Evolutionary conservation across 768 basidiomycete genomes (phyloP).

Genomic region (Boletus rufocinnamomeus): DNA sequence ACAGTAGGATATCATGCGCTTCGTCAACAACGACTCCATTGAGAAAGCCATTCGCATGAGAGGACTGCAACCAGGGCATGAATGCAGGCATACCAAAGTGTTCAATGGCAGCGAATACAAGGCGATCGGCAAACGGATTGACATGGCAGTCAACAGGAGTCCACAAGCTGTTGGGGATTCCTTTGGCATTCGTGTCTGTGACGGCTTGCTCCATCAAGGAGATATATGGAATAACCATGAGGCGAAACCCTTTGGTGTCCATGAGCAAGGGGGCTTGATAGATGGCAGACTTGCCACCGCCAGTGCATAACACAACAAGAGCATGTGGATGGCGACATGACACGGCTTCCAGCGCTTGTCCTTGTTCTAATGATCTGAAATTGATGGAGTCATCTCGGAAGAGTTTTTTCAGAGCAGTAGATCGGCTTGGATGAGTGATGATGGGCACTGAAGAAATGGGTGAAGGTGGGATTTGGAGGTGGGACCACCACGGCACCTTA

Average conservation of each 20-base stretch:
- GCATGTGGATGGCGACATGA: neutral
- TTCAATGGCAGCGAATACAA: neutral
- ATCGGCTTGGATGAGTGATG: too few species aligned
- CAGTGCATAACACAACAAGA: neutral
- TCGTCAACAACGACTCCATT: neutral
- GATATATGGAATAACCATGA: neutral
- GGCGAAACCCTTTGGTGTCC: neutral
- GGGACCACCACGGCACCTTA: too few species aligned
- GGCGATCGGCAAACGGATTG: neutral
- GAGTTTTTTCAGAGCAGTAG: too few species aligned
- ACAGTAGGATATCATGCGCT: slow-evolving; percentile 1
- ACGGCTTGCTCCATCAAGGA: neutral
- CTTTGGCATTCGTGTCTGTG: neutral
- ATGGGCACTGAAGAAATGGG: too few species aligned
- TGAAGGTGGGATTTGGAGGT: too few species aligned
- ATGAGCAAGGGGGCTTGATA: neutral
- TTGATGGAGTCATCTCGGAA: neutral
- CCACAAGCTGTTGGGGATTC: neutral
- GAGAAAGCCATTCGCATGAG: neutral
- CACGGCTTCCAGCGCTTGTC: neutral
- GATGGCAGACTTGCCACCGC: neutral
- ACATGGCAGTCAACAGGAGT: neutral
- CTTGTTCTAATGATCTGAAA: neutral
- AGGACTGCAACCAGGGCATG: too few species aligned
- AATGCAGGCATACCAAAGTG: neutral